These are phyloP conservation scores for Agrostemma githago DNA, from an alignment of 148 eudicot genomes.

Conservation along the genomic window DNA sequence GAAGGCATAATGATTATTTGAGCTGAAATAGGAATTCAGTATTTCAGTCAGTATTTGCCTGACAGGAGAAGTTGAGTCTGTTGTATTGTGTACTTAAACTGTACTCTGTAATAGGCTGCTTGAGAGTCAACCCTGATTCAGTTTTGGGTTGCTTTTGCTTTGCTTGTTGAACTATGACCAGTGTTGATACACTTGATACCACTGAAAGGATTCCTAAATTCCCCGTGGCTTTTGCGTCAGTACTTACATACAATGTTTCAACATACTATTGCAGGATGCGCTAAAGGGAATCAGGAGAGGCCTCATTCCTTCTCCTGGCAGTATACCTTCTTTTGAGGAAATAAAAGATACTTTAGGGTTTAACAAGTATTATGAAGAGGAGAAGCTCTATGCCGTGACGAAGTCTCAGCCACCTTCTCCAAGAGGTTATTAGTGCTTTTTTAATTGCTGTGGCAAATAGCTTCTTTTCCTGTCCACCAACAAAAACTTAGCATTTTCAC, in stretches of 20 bases:
- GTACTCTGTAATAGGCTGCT: not conserved
- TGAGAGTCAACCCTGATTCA: not conserved
- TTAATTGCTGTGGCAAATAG: no score
- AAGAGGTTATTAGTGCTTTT: conserved; percentile 32
- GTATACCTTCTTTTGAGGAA: conserved; percentile 93
- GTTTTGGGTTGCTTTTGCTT: not conserved
- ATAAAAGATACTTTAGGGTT: conserved; percentile 83
- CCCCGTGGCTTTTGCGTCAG: not conserved
- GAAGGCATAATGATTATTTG: not conserved
- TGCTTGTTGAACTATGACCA: not conserved
- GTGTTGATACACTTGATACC: not conserved
- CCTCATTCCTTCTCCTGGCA: conserved; percentile 78
- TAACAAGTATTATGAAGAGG: conserved; percentile 80
- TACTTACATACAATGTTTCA: conserved; percentile 13
- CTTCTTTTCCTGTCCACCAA: no score
- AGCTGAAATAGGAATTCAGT: conserved; percentile 3
- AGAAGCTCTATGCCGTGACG: conserved; percentile 55
- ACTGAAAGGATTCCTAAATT: not conserved
- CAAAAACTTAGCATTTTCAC: not conserved
- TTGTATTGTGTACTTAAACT: not conserved
- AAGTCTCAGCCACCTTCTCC: conserved; percentile 31
- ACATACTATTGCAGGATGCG: conserved; percentile 64
- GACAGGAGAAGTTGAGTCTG: not conserved
- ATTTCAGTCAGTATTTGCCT: not conserved
- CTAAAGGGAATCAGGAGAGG: conserved; percentile 73